These are phyloP conservation scores for Candida xiaguanensis DNA, from an alignment of 805 yeast species.

Conservation along the genomic window DNA sequence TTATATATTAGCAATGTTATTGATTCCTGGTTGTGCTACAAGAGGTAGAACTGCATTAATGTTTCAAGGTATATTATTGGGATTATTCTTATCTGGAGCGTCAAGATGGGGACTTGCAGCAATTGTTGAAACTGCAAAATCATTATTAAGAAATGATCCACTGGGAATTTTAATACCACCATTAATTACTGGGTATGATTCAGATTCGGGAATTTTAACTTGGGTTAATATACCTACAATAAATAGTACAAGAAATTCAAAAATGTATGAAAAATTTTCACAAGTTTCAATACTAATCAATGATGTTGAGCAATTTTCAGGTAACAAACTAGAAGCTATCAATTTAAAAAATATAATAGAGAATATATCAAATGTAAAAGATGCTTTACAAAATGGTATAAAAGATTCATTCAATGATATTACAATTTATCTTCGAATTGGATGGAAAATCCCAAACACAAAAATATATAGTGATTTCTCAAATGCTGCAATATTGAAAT, in stretches of 20 bases:
- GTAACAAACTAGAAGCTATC: slow-evolving; percentile 38
- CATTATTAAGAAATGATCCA: slow-evolving; percentile 73
- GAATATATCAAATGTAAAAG: slow-evolving; percentile 17
- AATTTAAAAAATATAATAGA: slow-evolving; percentile 24
- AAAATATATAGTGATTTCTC: slow-evolving; percentile 57
- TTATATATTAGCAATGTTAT: slow-evolving; percentile 67
- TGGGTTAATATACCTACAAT: slow-evolving; percentile 26
- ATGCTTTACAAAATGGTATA: slow-evolving; percentile 22
- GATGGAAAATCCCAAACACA: slow-evolving; percentile 41
- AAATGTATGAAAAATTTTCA: slow-evolving; percentile 28
- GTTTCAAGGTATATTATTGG: slow-evolving; percentile 82
- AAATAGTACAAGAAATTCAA: background rate
- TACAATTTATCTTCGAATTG: slow-evolving; percentile 54
- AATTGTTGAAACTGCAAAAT: slow-evolving; percentile 69
- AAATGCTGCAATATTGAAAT: slow-evolving; percentile 52
- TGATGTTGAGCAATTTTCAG: slow-evolving; percentile 75
- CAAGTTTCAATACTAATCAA: slow-evolving; percentile 68
- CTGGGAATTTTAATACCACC: slow-evolving; percentile 54
- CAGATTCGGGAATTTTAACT: slow-evolving; percentile 25
- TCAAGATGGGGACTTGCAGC: slow-evolving; percentile 94
- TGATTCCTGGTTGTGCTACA: slow-evolving; percentile 83
- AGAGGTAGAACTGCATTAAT: slow-evolving; percentile 65
- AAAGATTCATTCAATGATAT: slow-evolving; percentile 27
- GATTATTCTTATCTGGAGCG: slow-evolving; percentile 78
- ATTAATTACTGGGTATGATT: slow-evolving; percentile 29